Evolutionary conservation across 2,329 filamentous ascomycete genomes (phyloP), one percentile per base, ranked within the genome.

Genomic region (Zymoseptoria ardabiliae): DNA sequence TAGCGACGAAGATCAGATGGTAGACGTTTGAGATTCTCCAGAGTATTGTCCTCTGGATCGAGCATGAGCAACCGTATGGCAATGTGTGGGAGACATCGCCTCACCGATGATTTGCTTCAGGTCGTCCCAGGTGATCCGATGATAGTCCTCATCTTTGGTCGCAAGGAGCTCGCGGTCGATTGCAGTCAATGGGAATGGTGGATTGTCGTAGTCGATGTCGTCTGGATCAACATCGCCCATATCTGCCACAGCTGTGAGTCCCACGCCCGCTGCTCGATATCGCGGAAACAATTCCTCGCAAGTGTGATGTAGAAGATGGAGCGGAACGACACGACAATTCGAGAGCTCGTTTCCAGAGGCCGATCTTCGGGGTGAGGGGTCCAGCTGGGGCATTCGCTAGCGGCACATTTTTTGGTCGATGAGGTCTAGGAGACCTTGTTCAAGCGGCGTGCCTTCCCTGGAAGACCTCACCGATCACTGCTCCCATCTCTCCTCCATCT

Each of bases 1-100:
- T 87, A 87, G 56, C 80, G 79, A 68, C 77, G 76, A 17, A 85
- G 74, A 64, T 84, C 79, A 62, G 81, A 83, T 21, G 84, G 84
- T 70, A 78, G 80, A 64, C 84, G 81, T 68, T 82, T 84, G 10
- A 86, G 74, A 35, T 79, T 72, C 61, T 80, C 79, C 58, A 86
- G 81, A 60, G 79, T 76, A 67, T 83, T 81, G 45, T 75, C 74
- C 19, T 74, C 71, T 71, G 58, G 35, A 45, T 17, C 11, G 35
- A 45, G 35, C 4, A 49, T 28, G 19, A 35, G 9, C 1, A 23
- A 21, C 4, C 19, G 21, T 53, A 48, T 22, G 53, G 53, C 50
- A 51, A 48, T 13, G 25, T 53, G 20, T 19, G n/a, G 8, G 23
- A 22, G 21, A 48, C 20, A 13, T 8, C 17, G 23, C 56, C 56